Evolutionary conservation across 352 stramenopile genomes (phyloP).

Genomic region (Globisporangium mamillatum): DNA sequence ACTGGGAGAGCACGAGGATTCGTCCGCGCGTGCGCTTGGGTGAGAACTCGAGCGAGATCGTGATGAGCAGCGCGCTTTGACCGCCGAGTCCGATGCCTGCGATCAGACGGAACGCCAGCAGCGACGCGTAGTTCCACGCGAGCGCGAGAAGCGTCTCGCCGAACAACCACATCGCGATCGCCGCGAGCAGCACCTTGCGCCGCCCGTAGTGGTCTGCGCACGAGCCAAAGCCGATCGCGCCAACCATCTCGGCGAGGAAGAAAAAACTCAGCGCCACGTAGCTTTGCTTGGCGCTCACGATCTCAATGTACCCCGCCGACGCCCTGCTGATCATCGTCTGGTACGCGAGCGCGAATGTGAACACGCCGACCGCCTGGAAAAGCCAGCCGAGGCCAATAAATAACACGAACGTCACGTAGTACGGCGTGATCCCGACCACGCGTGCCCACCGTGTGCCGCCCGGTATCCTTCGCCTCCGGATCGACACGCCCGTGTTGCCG

Average conservation of each 20-base stretch:
- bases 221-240: constrained; percentile 45
- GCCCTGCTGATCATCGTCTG: constrained; percentile 8
- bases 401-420: constrained; percentile 44
- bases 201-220: constrained; percentile 61
- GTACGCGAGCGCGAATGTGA: constrained; percentile 18
- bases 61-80: constrained; percentile 46
- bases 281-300: constrained; percentile 10
- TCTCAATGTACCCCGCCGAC: neutral
- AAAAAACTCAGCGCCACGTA: constrained; percentile 33
- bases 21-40: constrained; percentile 57
- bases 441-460: constrained; percentile 21
- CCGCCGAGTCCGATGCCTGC: constrained; percentile 50
- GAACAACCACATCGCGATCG: constrained; percentile 36
- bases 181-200: constrained; percentile 35
- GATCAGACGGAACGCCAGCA: constrained; percentile 41
- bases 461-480: constrained; percentile 17
- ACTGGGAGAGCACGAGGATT: constrained; percentile 48
- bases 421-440: constrained; percentile 36
- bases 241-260: constrained; percentile 46
- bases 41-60: constrained; percentile 56
- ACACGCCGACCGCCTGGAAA: constrained; percentile 38
- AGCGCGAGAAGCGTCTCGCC: constrained; percentile 36
- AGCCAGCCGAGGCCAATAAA: constrained; percentile 50
- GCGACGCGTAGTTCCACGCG: constrained; percentile 36
- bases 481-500: constrained; percentile 19